Evolutionary conservation across 2,329 filamentous ascomycete genomes (phyloP), one percentile per base, ranked within the genome.

Genomic region (Arthrobotrys iridis): DNA sequence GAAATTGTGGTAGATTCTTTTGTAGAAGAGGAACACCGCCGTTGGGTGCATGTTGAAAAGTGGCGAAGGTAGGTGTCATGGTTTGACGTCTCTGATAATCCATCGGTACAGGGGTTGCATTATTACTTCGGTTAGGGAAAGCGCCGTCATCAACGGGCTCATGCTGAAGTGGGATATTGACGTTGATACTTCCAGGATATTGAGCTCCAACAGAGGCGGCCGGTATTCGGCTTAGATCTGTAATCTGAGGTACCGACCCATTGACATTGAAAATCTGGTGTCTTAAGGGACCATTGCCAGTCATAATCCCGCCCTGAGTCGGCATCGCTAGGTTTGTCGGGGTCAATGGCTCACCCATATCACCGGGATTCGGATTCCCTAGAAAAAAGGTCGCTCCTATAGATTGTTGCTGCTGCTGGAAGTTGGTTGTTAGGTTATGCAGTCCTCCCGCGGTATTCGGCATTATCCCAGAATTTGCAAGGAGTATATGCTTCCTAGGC

Each of bases 401-500:
- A 24, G 30, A 41, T 28, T 59, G 52, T 41, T 66, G 46, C 28
- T 75, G 63, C 26, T 68, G 43, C 24, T 66, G 68, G 37, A 68
- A 68, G 10, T 18, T 43, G 10, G 63, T 35, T 22, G 50, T 55
- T 18, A 55, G 30, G 10, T 55, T 55, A 18, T 46, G 41, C 11
- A 63, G 30, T 7, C 43, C 43, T n/a, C 46, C 35, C 48, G 43
- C 46, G 6, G 57, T 66, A 10, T 45, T 58, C 7, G 63, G 63
- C 50, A 55, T 28, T 5, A 75, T 28, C 15, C 65, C 55, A 22
- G 72, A 26, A 59, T 71, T 76, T 2, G 57, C 65, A 4, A 76
- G 55, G 26, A 76, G 52, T 7, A 76, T 71, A 40, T 76, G 72
- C 35, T 76, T 76, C 59, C 65, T 66, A 62, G 72, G 72, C 26